Evolutionary conservation across 2,329 filamentous ascomycete species (phyloP), one percentile per base, ranked within the genome.

Genomic region (Ramichloridium luteum): DNA sequence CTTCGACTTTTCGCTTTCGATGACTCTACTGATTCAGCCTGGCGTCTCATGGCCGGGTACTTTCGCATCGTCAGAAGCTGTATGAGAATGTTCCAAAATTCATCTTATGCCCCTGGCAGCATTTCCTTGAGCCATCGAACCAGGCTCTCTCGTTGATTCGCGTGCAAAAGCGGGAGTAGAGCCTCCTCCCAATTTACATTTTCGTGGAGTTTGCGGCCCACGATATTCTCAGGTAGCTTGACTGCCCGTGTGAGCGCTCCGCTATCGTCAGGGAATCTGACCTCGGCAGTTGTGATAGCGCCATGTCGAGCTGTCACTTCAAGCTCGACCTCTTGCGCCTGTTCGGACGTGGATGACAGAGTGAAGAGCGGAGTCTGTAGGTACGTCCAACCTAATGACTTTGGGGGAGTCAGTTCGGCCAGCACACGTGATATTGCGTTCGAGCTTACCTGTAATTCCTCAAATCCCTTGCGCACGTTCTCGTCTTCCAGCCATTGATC

Each of bases 281-380:
- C 11, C 12, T 25, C 27, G 5, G 25, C 18, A 13, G 26, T 15
- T 59, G 34, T 71, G 61, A 56, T 80, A 65, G 25, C 73, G 62
- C 40, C 73, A 62, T 39, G 67, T 68, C 22, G 77, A 58, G 53
- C 54, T 9, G 48, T 47, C 4, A 56, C 34, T 8, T 51, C 45
- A 12, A 53, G 16, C 25, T 40, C 17, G 13, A 36, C 6, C 16
- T 32, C 28, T 4, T 25, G 10, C 6, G 28, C 26, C 22, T 25
- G 27, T 8, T 42, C 39, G 13, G 34, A 23, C 20, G n/a, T 8
- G n/a, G 20, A 8, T 3, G 35, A 37, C 22, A 48, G 35, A 33
- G 69, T 74, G 54, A 93, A 94, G 34, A 77, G 77, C 1, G 86
- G 86, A 2, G 86, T 93, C 58, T 93, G 85, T 2, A 72, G 72